Evolutionary conservation across 2,329 filamentous ascomycete genomes (phyloP), one percentile per base, ranked within the genome.

Genomic region (Calonectria ilicicola): DNA sequence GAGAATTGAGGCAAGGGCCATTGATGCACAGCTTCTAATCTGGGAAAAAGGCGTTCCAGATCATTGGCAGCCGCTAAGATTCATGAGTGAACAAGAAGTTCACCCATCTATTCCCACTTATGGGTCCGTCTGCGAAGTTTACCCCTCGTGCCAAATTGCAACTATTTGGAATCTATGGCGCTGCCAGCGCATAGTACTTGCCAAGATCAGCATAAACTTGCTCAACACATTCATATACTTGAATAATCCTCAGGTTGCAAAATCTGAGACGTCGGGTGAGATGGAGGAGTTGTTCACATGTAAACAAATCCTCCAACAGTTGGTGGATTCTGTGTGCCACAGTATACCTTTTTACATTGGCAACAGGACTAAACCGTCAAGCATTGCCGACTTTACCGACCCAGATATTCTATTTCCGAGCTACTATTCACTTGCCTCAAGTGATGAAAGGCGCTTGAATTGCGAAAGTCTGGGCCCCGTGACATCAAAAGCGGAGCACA

Each of bases 331-430:
- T 3, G 40, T 78, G 3, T 75, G 74, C 5, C 15, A 62, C 1
- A 76, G 74, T 14, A 32, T 78, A 5, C 74, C 74, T 0, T 78
- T 76, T 14, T 78, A 78, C 35, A 73, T 78, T 2, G 76, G 76
- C 0, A 76, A 73, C 3, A 58, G 69, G 5, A 44, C 12, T 5
- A 35, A 23, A 10, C 42, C 26, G 0, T n/a, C 47, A 42, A 42
- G 21, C 17, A 29, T 66, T 19, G 7, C 32, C 17, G 64, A 66
- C 19, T 53, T 66, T 14, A 21, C 32, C 5, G 47, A 66, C 47
- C 35, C 47, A 21, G 10, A 5, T 2, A 5, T 66, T 23, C 15
- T 53, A 29, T 9, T 56, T 29, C 64, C 64, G 10, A 66, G 47
- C 26, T 19, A 66, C 19, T 26, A 66, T 40, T 49, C 8, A 32